Evolutionary conservation across 257 asterid species (phyloP).

Genomic region (Gentiana dahurica): DNA sequence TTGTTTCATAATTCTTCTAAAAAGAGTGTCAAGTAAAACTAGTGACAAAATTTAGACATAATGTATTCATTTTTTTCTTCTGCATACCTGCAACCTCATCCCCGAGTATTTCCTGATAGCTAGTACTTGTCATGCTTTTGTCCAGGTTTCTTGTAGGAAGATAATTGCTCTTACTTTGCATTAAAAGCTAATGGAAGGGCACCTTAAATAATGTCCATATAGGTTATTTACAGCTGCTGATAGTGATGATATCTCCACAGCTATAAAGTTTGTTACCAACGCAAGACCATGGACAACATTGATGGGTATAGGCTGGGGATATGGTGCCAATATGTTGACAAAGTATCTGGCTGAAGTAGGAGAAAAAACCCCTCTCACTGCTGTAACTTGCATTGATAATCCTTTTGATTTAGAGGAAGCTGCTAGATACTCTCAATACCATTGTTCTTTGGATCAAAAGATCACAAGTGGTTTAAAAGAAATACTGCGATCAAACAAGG

Average conservation of each 20-base stretch:
- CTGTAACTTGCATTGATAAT: constrained; percentile 88
- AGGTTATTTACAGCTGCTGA: constrained; percentile 99
- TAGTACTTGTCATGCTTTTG: background rate
- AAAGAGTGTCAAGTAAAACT: too few species aligned
- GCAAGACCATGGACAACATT: constrained; percentile 91
- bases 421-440: constrained; percentile 44
- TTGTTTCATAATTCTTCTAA: too few species aligned
- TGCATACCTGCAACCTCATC: too few species aligned
- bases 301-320: constrained; percentile 92
- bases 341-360: constrained; percentile 89
- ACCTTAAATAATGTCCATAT: constrained; percentile 46
- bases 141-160: constrained; percentile 10
- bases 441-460: constrained; percentile 39
- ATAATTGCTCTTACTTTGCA: constrained; percentile 19
- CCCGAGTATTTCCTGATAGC: too few species aligned
- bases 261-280: constrained; percentile 55
- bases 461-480: constrained; percentile 59
- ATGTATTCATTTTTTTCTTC: too few species aligned
- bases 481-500: constrained; percentile 78
- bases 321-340: constrained; percentile 96
- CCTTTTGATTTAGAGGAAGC: constrained; percentile 93
- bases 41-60: too few species aligned
- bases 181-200: constrained; percentile 47
- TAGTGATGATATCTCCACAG: constrained; percentile 90
- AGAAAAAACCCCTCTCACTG: constrained; percentile 84